Percentiles rank a stretch among this genome's conserved stretches.
These are phyloP conservation scores for Aspergillus hiratsukae DNA, from an alignment of 2,329 filamentous ascomycete genomes.

Conservation along the genomic window DNA sequence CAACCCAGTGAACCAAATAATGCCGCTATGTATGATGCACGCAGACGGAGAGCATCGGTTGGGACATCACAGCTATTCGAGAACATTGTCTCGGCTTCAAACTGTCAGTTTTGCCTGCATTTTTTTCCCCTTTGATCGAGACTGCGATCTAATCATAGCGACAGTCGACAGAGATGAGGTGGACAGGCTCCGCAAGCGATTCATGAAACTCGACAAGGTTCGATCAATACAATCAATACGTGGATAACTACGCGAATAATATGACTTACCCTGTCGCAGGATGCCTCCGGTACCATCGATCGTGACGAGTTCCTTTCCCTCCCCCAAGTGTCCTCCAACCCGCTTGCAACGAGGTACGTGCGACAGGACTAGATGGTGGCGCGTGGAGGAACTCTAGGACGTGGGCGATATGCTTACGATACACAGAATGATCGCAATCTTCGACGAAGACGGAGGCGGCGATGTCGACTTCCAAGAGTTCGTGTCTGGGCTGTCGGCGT, in stretches of 20 bases:
- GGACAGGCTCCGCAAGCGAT: conserved; percentile 89
- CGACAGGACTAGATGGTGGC: neutral
- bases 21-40: conserved; percentile 42
- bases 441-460: conserved; percentile 96
- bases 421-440: conserved; percentile 92
- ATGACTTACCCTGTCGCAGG: conserved; percentile 50
- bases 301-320: conserved; percentile 96
- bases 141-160: neutral
- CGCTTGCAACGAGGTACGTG: conserved; percentile 83
- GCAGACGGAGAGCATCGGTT: conserved; percentile 39
- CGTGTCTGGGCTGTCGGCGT: conserved; percentile 88
- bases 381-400: neutral
- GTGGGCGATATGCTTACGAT: neutral
- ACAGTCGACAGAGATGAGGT: conserved; percentile 96
- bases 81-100: conserved; percentile 92
- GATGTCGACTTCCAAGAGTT: conserved; percentile 99
- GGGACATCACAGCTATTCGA: conserved; percentile 71
- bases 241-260: neutral
- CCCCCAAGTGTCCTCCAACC: conserved; percentile 96
- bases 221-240: conserved; percentile 7
- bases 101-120: conserved; percentile 62
- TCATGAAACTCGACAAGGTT: conserved; percentile 99
- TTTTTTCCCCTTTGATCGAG: neutral
- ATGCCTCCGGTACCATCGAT: conserved; percentile 97
- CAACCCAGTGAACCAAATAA: conserved; percentile 35